Percentiles rank a stretch among this genome's conserved stretches.
phyloP scores from a whole-genome alignment of 768 basidiomycete genomes.

The Kwoniella newhampshirensis region DNA sequence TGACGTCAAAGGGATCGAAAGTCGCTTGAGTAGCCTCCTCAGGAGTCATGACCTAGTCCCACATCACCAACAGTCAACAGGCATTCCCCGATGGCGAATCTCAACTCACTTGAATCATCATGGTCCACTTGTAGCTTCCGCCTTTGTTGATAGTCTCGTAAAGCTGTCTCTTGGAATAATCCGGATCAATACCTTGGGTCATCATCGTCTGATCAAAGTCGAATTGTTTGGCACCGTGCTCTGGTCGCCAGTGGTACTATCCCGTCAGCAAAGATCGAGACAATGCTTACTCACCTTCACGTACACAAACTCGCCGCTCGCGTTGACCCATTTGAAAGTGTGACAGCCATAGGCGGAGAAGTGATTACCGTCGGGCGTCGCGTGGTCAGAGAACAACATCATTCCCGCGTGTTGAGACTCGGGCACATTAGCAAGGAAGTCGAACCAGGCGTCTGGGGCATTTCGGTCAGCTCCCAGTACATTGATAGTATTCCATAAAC shows the following conservation, averaged over 20 bases:
- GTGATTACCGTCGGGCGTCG: conserved; percentile 43
- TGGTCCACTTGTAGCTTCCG: conserved; percentile 41
- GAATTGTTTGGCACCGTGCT: conserved; percentile 39
- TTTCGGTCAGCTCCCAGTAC: not conserved
- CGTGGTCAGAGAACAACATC: conserved; percentile 49
- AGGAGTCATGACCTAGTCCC: conserved; percentile 46
- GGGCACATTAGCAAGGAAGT: conserved; percentile 48
- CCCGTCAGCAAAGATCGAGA: not conserved
- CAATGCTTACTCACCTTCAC: conserved; percentile 36
- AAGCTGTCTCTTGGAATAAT: conserved; percentile 49
- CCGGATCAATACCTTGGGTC: conserved; percentile 46
- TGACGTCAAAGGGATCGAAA: conserved; percentile 51
- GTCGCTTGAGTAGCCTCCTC: conserved; percentile 36
- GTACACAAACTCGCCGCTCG: conserved; percentile 31
- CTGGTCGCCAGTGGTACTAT: conserved; percentile 41
- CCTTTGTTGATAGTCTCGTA: conserved; percentile 49
- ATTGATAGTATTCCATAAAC: not conserved
- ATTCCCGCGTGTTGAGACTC: conserved; percentile 48
- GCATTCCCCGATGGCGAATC: not conserved
- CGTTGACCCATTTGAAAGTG: conserved; percentile 45
- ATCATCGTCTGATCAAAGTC: conserved; percentile 41
- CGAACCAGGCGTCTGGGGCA: conserved; percentile 43
- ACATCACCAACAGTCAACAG: not conserved
- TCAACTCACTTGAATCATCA: conserved; percentile 25
- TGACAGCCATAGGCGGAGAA: conserved; percentile 43